These are phyloP conservation scores for Triglochin maritima DNA, from an alignment of 106 monocot species.

Conservation along the genomic window DNA sequence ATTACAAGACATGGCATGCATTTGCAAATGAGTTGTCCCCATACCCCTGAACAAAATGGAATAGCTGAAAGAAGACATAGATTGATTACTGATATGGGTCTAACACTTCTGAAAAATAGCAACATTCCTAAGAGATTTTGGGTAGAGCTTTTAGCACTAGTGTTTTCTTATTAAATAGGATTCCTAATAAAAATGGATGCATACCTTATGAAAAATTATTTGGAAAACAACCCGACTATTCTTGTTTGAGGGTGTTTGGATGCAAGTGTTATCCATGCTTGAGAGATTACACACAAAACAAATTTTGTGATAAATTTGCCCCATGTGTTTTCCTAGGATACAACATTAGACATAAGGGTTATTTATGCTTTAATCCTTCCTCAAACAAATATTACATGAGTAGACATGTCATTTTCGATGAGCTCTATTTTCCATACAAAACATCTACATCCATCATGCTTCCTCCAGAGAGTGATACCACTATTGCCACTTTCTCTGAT, in stretches of 20 bases:
- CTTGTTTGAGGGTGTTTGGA: too few species aligned
- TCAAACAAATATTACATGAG: not conserved
- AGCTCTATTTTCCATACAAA: slow-evolving; percentile 4
- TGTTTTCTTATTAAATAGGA: slow-evolving; percentile 7
- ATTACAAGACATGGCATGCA: not conserved
- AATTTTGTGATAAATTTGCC: not conserved
- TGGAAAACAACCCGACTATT: too few species aligned
- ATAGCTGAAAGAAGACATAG: not conserved
- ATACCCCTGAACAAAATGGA: slow-evolving; percentile 2
- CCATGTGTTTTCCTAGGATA: too few species aligned
- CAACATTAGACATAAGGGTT: too few species aligned
- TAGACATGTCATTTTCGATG: slow-evolving; percentile 6
- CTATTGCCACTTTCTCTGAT: too few species aligned
- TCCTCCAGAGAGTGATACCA: too few species aligned
- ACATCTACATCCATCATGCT: not conserved
- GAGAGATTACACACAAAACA: too few species aligned
- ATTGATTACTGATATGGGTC: not conserved
- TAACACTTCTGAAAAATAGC: too few species aligned
- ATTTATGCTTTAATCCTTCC: not conserved
- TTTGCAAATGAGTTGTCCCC: not conserved
- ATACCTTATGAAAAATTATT: too few species aligned
- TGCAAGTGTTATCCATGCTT: slow-evolving; percentile 3
- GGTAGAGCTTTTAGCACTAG: not conserved
- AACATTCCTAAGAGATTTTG: too few species aligned
- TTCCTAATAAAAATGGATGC: too few species aligned